Percentiles rank a stretch among this genome's conserved stretches.
Conservation (phyloP, 345 rosid species). For the Zanthoxylum bungeanum region DNA sequence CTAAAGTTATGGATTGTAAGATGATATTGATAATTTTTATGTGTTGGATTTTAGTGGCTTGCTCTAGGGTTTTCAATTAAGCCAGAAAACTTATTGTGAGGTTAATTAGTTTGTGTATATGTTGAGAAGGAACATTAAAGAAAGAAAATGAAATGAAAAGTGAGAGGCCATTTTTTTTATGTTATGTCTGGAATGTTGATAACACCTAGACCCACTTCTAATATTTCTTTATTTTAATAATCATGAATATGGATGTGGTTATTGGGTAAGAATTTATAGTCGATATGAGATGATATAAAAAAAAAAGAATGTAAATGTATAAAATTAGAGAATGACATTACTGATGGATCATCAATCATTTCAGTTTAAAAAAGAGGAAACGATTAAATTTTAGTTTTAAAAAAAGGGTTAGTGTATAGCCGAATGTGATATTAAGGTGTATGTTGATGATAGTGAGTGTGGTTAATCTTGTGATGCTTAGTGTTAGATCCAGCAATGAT, state of each 20-base stretch:
- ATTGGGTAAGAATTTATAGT: neutral
- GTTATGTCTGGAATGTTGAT: conserved; percentile 9
- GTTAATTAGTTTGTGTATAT: neutral
- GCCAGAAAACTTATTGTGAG: neutral
- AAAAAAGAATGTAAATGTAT: neutral
- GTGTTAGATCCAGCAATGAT: too few relatives aligned
- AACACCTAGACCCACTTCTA: conserved; percentile 19
- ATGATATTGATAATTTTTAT: neutral
- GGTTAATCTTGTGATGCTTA: too few relatives aligned
- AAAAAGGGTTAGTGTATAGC: too few relatives aligned
- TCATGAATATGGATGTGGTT: conserved; percentile 5
- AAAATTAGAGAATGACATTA: neutral
- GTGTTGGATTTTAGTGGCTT: neutral
- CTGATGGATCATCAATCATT: neutral
- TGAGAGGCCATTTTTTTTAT: neutral
- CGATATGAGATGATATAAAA: neutral
- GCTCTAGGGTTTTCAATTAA: neutral
- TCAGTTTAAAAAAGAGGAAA: neutral
- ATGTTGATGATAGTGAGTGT: too few relatives aligned
- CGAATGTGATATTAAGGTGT: too few relatives aligned
- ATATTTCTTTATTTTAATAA: neutral
- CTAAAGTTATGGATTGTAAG: neutral
- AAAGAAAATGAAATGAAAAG: neutral
- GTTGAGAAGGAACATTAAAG: neutral
- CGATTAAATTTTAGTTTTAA: too few relatives aligned